Percentiles rank a stretch among this genome's conserved stretches.
phyloP scores from a whole-genome alignment of 2,329 filamentous ascomycete species.

The Aspergillus sp. region DNA sequence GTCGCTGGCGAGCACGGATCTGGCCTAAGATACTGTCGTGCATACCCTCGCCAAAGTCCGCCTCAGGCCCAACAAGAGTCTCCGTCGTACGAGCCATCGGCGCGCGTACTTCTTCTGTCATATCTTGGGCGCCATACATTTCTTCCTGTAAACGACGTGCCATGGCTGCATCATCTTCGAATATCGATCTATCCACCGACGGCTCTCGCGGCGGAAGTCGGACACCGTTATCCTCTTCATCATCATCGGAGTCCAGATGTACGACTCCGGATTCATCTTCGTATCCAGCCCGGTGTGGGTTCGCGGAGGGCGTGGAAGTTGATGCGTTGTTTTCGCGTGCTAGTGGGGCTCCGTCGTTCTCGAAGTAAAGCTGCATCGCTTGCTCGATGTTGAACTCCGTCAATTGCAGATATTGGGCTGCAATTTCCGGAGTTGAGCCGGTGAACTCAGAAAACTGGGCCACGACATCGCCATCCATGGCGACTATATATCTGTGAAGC shows the following conservation, averaged over 20 bases:
- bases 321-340: constrained; percentile 57
- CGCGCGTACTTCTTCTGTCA: constrained; percentile 73
- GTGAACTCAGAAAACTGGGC: constrained; percentile 83
- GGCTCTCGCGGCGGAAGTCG: constrained; percentile 32
- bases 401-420: constrained; percentile 80
- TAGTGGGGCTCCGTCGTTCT: constrained; percentile 71
- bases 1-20: constrained; percentile 55
- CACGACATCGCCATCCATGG: constrained; percentile 72
- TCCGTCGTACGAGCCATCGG: constrained; percentile 91
- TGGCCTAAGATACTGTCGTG: constrained; percentile 69
- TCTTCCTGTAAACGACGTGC: constrained; percentile 90
- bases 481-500: constrained; percentile 20
- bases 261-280: constrained; percentile 67
- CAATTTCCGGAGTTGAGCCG: constrained; percentile 71
- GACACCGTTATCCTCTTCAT: constrained; percentile 63
- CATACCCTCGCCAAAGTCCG: constrained; percentile 59
- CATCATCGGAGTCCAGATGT: constrained; percentile 77
- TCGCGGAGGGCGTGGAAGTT: constrained; percentile 28
- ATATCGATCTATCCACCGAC: constrained; percentile 54
- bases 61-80: constrained; percentile 78
- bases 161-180: constrained; percentile 92
- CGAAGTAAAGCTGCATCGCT: constrained; percentile 87
- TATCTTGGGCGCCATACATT: constrained; percentile 67
- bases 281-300: constrained; percentile 43
- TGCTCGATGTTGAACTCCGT: constrained; percentile 83